phyloP scores from a whole-genome alignment of 1,284 basidiomycete species.

The Coniferiporia weirii region DNA sequence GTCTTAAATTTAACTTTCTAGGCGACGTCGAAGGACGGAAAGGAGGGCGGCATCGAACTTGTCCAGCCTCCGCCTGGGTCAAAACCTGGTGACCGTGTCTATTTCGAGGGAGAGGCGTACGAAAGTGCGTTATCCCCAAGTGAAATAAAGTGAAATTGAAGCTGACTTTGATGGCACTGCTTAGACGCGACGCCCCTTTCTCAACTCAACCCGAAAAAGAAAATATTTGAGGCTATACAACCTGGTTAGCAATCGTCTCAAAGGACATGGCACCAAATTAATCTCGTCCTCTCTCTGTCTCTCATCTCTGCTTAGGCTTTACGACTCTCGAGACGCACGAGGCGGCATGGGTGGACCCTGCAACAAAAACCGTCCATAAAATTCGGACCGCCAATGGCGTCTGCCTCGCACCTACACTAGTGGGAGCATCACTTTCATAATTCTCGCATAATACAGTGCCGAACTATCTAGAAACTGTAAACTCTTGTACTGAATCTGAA shows the following conservation, averaged over 20 bases:
- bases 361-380: slow-evolving; percentile 73
- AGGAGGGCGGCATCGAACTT: slow-evolving; percentile 87
- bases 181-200: slow-evolving; percentile 67
- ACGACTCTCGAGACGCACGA: slow-evolving; percentile 82
- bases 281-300: slow-evolving; percentile 13
- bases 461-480: background rate
- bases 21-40: slow-evolving; percentile 86
- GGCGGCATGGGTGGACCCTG: slow-evolving; percentile 88
- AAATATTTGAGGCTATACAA: slow-evolving; percentile 93
- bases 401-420: slow-evolving; percentile 74
- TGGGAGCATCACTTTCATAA: slow-evolving; percentile 78
- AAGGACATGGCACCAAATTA: background rate
- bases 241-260: slow-evolving; percentile 46
- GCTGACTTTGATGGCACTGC: background rate
- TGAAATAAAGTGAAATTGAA: slow-evolving; percentile 1
- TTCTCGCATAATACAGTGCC: background rate
- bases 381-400: slow-evolving; percentile 84
- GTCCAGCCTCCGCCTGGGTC: slow-evolving; percentile 83
- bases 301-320: slow-evolving; percentile 49
- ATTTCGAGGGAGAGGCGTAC: slow-evolving; percentile 85
- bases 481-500: background rate
- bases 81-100: slow-evolving; percentile 87
- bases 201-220: slow-evolving; percentile 95
- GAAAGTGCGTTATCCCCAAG: slow-evolving; percentile 50
- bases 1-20: slow-evolving; percentile 27